Percentiles rank a stretch among this genome's conserved stretches.
Conservation (phyloP, 257 asterid species). For the Scutellaria barbata region DNA sequence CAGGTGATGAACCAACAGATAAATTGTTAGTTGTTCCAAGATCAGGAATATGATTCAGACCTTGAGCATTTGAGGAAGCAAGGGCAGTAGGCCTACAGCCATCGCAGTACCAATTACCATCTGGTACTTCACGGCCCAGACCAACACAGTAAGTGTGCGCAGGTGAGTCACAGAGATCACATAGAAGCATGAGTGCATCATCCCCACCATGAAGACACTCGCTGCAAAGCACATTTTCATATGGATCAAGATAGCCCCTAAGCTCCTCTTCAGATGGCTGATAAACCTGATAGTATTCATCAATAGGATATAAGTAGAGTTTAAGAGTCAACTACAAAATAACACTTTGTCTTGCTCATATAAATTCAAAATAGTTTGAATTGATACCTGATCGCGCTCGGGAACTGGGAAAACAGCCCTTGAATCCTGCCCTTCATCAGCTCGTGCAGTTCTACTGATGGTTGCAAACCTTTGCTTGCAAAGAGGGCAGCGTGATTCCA, state of each 20-base stretch:
- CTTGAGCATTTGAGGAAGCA: constrained; percentile 53
- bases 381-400: constrained; percentile 84
- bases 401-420: constrained; percentile 69
- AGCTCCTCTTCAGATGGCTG: constrained; percentile 97
- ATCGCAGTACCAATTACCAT: constrained; percentile 94
- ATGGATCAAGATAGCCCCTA: constrained; percentile 77
- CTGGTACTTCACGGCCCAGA: constrained; percentile 89
- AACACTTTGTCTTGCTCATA: constrained; percentile 9
- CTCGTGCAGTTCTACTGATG: constrained; percentile 65
- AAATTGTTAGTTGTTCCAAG: constrained; percentile 46
- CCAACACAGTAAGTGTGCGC: constrained; percentile 92
- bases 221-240: constrained; percentile 68
- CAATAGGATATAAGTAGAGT: constrained; percentile 12
- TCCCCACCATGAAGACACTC: constrained; percentile 89
- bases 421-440: constrained; percentile 53
- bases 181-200: constrained; percentile 85
- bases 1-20: constrained; percentile 54
- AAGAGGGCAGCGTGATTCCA: constrained; percentile 92
- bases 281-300: constrained; percentile 62
- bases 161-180: constrained; percentile 91
- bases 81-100: constrained; percentile 83
- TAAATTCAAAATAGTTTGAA: not conserved
- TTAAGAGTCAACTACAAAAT: constrained; percentile 3
- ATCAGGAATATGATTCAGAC: constrained; percentile 46
- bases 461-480: constrained; percentile 86